phyloP scores from a whole-genome alignment of 495 filamentous ascomycete species.

The Penicillium malachiteum region DNA sequence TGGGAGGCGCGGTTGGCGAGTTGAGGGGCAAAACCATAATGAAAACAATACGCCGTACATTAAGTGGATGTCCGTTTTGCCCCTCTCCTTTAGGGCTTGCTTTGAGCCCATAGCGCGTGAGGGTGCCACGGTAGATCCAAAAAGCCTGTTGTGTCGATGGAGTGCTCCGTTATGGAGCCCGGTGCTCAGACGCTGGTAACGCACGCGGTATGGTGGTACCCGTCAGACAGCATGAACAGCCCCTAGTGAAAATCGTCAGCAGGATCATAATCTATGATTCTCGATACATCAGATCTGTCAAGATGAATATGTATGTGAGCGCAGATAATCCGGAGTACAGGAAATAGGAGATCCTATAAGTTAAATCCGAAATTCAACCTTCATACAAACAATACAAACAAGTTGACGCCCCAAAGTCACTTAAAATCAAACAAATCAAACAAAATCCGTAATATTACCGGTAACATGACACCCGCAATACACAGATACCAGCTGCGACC shows the following conservation, averaged over 20 bases:
- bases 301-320: neutral
- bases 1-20: neutral
- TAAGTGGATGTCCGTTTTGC: neutral
- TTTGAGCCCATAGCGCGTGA: conserved; percentile 10
- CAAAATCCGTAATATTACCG: neutral
- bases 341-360: too few species aligned
- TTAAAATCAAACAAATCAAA: too few species aligned
- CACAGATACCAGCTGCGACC: neutral
- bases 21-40: neutral
- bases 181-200: conserved; percentile 11
- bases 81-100: neutral
- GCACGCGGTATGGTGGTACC: conserved; percentile 4
- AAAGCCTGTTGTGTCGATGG: conserved; percentile 13
- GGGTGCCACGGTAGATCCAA: conserved; percentile 21
- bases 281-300: too few species aligned
- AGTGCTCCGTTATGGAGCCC: conserved; percentile 15
- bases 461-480: neutral
- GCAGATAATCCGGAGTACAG: too few species aligned
- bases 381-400: too few species aligned
- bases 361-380: neutral
- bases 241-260: neutral
- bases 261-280: too few species aligned
- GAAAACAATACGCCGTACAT: neutral
- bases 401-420: too few species aligned
- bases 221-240: conserved; percentile 3